Percentiles rank a stretch among this genome's conserved stretches.
These are phyloP conservation scores for Pseudocercospora fuligena DNA, from an alignment of 2,329 filamentous ascomycete species.

Conservation along the genomic window DNA sequence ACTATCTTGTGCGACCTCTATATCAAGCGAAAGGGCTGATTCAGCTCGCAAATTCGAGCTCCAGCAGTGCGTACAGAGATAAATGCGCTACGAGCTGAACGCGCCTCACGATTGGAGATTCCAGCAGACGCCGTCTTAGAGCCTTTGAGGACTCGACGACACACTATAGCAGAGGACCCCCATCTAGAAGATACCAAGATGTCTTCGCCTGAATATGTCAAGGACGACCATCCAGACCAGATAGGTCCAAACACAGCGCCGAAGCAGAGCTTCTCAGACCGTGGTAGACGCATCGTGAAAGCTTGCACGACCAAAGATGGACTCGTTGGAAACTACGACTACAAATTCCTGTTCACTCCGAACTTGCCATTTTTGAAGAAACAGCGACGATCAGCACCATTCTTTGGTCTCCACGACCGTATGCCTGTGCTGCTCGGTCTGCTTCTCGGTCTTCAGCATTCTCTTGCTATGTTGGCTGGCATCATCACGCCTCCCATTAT, in stretches of 20 bases:
- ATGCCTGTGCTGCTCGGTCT: constrained; percentile 77
- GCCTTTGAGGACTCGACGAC: not conserved
- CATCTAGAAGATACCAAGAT: constrained; percentile 19
- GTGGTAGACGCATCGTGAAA: constrained; percentile 46
- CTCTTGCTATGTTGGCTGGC: constrained; percentile 70
- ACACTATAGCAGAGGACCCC: not conserved
- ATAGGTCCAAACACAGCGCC: constrained; percentile 48
- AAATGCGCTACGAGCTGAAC: constrained; percentile 32
- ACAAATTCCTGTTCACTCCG: constrained; percentile 81
- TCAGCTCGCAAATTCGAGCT: not conserved
- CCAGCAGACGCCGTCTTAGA: constrained; percentile 7
- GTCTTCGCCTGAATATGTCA: constrained; percentile 38
- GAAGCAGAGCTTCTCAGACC: constrained; percentile 49
- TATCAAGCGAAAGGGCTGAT: constrained; percentile 2
- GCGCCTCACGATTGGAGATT: constrained; percentile 37
- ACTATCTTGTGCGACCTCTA: not conserved
- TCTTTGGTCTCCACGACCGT: constrained; percentile 80
- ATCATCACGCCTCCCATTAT: constrained; percentile 81
- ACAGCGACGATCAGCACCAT: constrained; percentile 65
- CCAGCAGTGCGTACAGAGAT: not conserved
- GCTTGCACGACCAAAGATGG: constrained; percentile 63
- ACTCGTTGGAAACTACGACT: constrained; percentile 85
- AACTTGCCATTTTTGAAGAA: constrained; percentile 82
- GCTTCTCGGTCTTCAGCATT: constrained; percentile 78
- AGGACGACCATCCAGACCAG: constrained; percentile 50